Evolutionary conservation across 257 asterid genomes (phyloP).

Genomic region (Cinchona pubescens): DNA sequence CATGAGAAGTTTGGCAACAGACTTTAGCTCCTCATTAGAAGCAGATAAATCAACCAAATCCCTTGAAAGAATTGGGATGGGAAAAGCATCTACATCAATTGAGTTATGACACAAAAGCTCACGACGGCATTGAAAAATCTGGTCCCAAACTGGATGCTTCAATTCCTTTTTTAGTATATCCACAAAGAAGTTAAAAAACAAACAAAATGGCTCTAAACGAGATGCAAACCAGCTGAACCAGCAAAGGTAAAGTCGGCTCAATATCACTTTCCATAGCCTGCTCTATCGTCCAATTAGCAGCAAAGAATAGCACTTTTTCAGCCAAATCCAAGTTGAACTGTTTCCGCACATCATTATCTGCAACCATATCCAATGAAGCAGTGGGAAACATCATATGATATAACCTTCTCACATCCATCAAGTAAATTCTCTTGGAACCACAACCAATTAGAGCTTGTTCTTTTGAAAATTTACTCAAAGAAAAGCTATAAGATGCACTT

Average conservation of each 20-base stretch:
- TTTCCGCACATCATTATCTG: conserved; percentile 23
- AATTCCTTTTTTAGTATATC: conserved; percentile 46
- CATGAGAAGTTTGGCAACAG: conserved; percentile 34
- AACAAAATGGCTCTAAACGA: conserved; percentile 43
- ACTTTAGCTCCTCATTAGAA: conserved; percentile 35
- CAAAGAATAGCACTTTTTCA: conserved; percentile 53
- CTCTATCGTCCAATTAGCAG: conserved; percentile 91
- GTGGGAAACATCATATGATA: conserved; percentile 43
- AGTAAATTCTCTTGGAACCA: conserved; percentile 36
- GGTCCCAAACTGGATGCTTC: conserved; percentile 72
- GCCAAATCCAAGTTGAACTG: conserved; percentile 41
- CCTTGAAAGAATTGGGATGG: conserved; percentile 56
- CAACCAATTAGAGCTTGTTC: conserved; percentile 32
- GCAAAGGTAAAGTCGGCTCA: conserved; percentile 52
- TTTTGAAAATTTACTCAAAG: conserved; percentile 21
- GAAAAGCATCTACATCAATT: conserved; percentile 22
- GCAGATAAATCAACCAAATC: conserved; percentile 39
- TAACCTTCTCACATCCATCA: conserved; percentile 49
- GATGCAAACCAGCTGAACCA: conserved; percentile 76
- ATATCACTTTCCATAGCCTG: conserved; percentile 77
- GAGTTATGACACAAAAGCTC: conserved; percentile 39
- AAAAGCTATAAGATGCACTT: conserved; percentile 37
- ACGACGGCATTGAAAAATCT: conserved; percentile 40
- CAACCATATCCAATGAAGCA: conserved; percentile 24
- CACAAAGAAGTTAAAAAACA: conserved; percentile 48